Conservation (phyloP, 495 filamentous ascomycete species). For the Penicillium angulare region DNA sequence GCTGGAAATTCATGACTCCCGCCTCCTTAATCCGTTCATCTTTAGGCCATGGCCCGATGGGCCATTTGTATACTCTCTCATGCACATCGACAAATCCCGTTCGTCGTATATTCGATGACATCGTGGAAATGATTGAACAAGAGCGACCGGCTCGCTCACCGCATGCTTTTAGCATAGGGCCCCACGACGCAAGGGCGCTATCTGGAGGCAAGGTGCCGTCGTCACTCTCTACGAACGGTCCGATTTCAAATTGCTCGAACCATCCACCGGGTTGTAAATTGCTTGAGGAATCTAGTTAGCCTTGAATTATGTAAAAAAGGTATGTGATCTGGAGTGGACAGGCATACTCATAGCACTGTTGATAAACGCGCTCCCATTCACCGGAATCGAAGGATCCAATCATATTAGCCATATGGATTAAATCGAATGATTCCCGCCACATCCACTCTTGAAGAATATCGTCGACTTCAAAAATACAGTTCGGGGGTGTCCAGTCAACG, state of each 20-base stretch:
- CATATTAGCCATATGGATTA: constrained; percentile 12
- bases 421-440: neutral
- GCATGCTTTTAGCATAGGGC: constrained; percentile 14
- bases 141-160: constrained; percentile 16
- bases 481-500: neutral
- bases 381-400: neutral
- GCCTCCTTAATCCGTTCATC: constrained; percentile 22
- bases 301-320: neutral
- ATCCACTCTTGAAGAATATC: neutral
- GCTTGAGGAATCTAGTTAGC: neutral
- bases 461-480: neutral
- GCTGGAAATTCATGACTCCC: constrained; percentile 16
- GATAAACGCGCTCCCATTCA: neutral
- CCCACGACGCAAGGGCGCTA: constrained; percentile 25
- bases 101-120: constrained; percentile 20
- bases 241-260: constrained; percentile 53
- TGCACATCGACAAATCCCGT: constrained; percentile 32
- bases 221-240: constrained; percentile 36
- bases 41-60: constrained; percentile 24
- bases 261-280: constrained; percentile 48
- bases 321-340: neutral
- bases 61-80: constrained; percentile 20
- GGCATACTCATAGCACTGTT: neutral
- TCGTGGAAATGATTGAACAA: constrained; percentile 12
- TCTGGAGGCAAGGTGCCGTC: constrained; percentile 37